Conservation (phyloP, 805 yeast species). For the Kluyveromyces starmeri region DNA sequence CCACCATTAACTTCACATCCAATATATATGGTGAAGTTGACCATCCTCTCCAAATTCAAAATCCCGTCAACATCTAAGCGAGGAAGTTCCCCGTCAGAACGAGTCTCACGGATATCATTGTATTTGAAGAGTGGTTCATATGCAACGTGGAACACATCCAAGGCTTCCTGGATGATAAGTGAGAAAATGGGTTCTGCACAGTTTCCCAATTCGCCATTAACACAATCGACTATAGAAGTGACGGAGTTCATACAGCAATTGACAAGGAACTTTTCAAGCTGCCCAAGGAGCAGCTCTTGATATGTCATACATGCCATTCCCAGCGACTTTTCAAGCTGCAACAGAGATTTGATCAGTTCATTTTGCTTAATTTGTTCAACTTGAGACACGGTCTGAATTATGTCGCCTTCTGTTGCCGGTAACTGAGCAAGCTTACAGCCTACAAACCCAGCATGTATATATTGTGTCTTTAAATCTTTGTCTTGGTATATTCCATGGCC, state of each 20-base stretch:
- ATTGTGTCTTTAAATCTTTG: slow-evolving; percentile 21
- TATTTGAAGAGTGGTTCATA: slow-evolving; percentile 24
- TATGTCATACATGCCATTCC: slow-evolving; percentile 31
- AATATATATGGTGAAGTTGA: slow-evolving; percentile 30
- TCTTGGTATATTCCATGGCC: slow-evolving; percentile 72
- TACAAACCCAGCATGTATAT: slow-evolving; percentile 67
- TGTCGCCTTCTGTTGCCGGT: slow-evolving; percentile 32
- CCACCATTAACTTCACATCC: slow-evolving; percentile 41
- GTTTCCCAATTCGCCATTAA: slow-evolving; percentile 65
- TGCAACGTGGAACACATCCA: slow-evolving; percentile 25
- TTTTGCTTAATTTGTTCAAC: slow-evolving; percentile 10
- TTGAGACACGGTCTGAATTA: slow-evolving; percentile 16
- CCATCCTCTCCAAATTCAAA: slow-evolving; percentile 29
- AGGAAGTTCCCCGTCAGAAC: slow-evolving; percentile 21
- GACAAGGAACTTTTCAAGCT: slow-evolving; percentile 65
- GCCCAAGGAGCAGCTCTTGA: slow-evolving; percentile 46
- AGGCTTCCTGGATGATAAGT: slow-evolving; percentile 29
- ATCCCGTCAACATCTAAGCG: slow-evolving; percentile 19
- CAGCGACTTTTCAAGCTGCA: slow-evolving; percentile 17
- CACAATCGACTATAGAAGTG: slow-evolving; percentile 68
- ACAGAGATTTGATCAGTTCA: slow-evolving; percentile 24
- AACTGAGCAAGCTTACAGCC: slow-evolving; percentile 48
- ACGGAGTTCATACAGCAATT: slow-evolving; percentile 81
- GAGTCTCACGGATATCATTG: slow-evolving; percentile 8
- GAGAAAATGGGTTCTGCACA: slow-evolving; percentile 32